phyloP scores from a whole-genome alignment of 2,329 filamentous ascomycete genomes.

The Hypocreales sp. region DNA sequence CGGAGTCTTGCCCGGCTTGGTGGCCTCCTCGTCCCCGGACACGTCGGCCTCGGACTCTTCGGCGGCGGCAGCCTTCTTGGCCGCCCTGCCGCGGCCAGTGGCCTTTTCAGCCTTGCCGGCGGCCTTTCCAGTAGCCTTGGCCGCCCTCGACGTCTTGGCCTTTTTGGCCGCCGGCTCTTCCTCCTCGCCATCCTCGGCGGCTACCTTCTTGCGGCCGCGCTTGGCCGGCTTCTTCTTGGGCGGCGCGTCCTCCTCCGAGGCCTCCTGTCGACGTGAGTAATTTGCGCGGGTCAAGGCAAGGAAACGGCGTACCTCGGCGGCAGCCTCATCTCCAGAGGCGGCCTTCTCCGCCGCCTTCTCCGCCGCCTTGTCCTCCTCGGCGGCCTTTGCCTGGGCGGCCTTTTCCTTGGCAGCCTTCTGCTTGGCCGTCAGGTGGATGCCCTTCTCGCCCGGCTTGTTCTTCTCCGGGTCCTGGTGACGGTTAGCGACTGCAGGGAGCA shows the following conservation, averaged over 20 bases:
- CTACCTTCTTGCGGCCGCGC: slow-evolving; percentile 2
- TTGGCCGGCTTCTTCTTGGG: slow-evolving; percentile 9
- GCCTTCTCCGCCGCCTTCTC: not conserved
- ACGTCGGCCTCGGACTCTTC: slow-evolving; percentile 6
- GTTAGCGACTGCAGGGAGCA: no score
- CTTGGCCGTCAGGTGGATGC: slow-evolving; percentile 36
- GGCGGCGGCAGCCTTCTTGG: slow-evolving; percentile 5
- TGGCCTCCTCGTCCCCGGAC: slow-evolving; percentile 1
- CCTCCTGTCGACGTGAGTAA: not conserved
- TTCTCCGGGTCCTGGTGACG: slow-evolving; percentile 63
- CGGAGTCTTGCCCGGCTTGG: not conserved
- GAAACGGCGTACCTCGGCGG: not conserved
- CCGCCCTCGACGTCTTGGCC: slow-evolving; percentile 14
- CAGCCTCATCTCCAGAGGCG: not conserved
- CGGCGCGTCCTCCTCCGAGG: slow-evolving; percentile 5
- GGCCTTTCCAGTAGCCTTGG: slow-evolving; percentile 7
- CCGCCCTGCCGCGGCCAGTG: no score
- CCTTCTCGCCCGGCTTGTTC: slow-evolving; percentile 52
- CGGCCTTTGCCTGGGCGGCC: no score
- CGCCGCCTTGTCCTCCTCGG: not conserved
- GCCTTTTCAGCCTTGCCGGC: slow-evolving; percentile 1
- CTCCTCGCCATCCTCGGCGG: slow-evolving; percentile 9
- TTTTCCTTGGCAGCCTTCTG: slow-evolving; percentile 12
- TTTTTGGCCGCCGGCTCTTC: slow-evolving; percentile 20
- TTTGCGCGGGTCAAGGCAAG: no score